Conservation (phyloP, 495 filamentous ascomycete species). For the Penicillium ochrochloron region DNA sequence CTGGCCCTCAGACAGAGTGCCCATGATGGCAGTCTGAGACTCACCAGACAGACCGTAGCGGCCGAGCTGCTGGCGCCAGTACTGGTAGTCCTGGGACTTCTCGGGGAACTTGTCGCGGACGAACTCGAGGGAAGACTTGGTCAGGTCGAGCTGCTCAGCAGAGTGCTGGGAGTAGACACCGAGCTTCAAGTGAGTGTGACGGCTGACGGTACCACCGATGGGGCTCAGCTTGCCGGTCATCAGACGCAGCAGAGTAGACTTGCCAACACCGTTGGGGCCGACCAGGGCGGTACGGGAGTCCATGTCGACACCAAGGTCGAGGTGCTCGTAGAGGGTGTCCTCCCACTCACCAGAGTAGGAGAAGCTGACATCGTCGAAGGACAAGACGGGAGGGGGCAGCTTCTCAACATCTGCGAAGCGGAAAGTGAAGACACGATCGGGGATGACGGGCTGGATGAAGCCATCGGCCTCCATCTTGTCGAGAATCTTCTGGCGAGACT, state of each 20-base stretch:
- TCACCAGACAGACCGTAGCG: slow-evolving; percentile 91
- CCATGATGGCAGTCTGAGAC: slow-evolving; percentile 94
- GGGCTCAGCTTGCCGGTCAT: slow-evolving; percentile 97
- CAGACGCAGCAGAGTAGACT: slow-evolving; percentile 95
- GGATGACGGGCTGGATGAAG: slow-evolving; percentile 87
- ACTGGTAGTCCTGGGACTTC: slow-evolving; percentile 96
- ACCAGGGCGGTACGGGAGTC: slow-evolving; percentile 96
- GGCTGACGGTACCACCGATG: slow-evolving; percentile 76
- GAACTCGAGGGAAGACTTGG: slow-evolving; percentile 97
- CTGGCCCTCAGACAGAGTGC: slow-evolving; percentile 96
- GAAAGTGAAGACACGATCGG: slow-evolving; percentile 95
- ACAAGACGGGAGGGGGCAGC: slow-evolving; percentile 92
- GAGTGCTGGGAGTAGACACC: slow-evolving; percentile 98
- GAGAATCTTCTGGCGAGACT: slow-evolving; percentile 98
- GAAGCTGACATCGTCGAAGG: slow-evolving; percentile 96
- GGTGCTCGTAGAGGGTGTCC: slow-evolving; percentile 93
- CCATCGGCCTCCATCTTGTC: slow-evolving; percentile 99
- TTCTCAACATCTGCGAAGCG: slow-evolving; percentile 98
- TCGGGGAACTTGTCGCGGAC: slow-evolving; percentile 91
- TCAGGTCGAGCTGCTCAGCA: slow-evolving; percentile 95
- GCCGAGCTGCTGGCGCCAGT: slow-evolving; percentile 97
- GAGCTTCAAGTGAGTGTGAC: slow-evolving; percentile 97
- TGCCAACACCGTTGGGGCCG: slow-evolving; percentile 98
- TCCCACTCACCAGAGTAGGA: slow-evolving; percentile 89
- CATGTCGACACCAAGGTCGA: slow-evolving; percentile 99